Percentiles rank a stretch among this genome's conserved stretches.
Evolutionary conservation across 2,329 filamentous ascomycete species (phyloP).

Genomic region (Monosporascus sp.): DNA sequence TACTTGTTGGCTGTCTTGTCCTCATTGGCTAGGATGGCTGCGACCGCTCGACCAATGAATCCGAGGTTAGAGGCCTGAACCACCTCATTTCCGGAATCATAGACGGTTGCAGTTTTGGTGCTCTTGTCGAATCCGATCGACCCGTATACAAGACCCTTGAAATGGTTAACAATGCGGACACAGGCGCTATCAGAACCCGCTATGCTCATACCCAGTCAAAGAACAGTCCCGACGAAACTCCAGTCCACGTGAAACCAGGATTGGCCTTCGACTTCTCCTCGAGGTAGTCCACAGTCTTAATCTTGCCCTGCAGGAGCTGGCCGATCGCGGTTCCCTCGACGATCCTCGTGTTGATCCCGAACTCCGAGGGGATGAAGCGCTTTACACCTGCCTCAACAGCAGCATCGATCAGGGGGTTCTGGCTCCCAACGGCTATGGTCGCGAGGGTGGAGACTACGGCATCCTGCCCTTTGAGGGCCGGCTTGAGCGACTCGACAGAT

Average conservation of each 20-base stretch:
- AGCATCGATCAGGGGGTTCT: constrained; percentile 48
- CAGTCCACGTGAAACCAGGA: constrained; percentile 52
- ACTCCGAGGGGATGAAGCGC: constrained; percentile 53
- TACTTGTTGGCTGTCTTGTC: constrained; percentile 52
- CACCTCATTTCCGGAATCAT: constrained; percentile 49
- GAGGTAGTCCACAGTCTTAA: constrained; percentile 42
- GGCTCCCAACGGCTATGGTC: constrained; percentile 34
- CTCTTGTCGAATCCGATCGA: constrained; percentile 47
- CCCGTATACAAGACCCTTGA: constrained; percentile 38
- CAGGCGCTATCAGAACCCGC: neutral
- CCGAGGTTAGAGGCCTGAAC: constrained; percentile 46
- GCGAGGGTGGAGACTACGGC: constrained; percentile 46
- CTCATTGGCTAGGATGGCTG: constrained; percentile 41
- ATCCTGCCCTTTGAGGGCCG: constrained; percentile 47
- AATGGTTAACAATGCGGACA: neutral
- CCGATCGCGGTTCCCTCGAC: constrained; percentile 15
- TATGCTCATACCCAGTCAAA: constrained; percentile 49
- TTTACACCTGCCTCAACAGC: constrained; percentile 50
- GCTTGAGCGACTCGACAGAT: constrained; percentile 35
- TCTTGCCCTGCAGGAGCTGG: constrained; percentile 20
- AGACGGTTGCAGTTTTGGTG: constrained; percentile 45
- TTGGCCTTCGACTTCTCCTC: constrained; percentile 39
- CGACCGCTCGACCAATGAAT: constrained; percentile 46
- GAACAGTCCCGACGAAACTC: constrained; percentile 51
- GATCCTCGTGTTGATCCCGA: constrained; percentile 29